Conservation (phyloP, 495 filamentous ascomycete genomes). For the Emericellopsis terricola region DNA sequence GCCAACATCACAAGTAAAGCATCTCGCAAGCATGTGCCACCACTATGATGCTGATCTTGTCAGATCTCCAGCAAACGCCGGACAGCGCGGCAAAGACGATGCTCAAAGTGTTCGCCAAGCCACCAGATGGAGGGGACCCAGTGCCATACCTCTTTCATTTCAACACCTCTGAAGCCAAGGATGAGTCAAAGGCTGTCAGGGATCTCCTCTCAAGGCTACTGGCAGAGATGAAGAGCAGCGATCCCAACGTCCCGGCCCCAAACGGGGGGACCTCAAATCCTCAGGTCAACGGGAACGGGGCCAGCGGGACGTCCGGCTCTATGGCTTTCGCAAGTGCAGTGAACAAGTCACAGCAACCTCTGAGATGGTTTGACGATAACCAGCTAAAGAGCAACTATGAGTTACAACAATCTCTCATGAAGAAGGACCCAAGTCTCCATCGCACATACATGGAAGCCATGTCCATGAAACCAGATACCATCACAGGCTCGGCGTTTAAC, state of each 20-base stretch:
- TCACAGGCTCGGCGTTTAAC: slow-evolving; percentile 60
- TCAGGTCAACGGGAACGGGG: slow-evolving; percentile 10
- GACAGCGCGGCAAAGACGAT: slow-evolving; percentile 69
- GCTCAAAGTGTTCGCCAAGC: slow-evolving; percentile 66
- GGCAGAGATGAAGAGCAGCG: slow-evolving; percentile 42
- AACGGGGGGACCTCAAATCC: slow-evolving; percentile 20
- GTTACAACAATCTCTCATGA: slow-evolving; percentile 72
- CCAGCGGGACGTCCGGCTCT: slow-evolving; percentile 23
- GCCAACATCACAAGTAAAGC: slow-evolving; percentile 58
- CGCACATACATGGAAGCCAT: slow-evolving; percentile 69
- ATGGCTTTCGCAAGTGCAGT: slow-evolving; percentile 29
- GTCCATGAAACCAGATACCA: slow-evolving; percentile 59
- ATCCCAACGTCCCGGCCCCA: slow-evolving; percentile 22
- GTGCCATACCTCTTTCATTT: slow-evolving; percentile 73
- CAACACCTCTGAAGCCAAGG: slow-evolving; percentile 58
- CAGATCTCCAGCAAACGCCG: slow-evolving; percentile 85
- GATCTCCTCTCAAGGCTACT: slow-evolving; percentile 64
- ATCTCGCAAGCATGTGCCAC: neutral
- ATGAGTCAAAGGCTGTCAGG: slow-evolving; percentile 70
- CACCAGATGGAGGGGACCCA: slow-evolving; percentile 29
- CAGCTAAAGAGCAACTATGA: slow-evolving; percentile 53
- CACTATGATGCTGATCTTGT: neutral
- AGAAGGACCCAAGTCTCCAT: slow-evolving; percentile 49
- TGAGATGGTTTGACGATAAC: slow-evolving; percentile 58
- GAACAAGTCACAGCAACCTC: slow-evolving; percentile 25